Base-by-base conservation (phyloP, 163 green algal species). In the Chlorella variabilis region DNA sequence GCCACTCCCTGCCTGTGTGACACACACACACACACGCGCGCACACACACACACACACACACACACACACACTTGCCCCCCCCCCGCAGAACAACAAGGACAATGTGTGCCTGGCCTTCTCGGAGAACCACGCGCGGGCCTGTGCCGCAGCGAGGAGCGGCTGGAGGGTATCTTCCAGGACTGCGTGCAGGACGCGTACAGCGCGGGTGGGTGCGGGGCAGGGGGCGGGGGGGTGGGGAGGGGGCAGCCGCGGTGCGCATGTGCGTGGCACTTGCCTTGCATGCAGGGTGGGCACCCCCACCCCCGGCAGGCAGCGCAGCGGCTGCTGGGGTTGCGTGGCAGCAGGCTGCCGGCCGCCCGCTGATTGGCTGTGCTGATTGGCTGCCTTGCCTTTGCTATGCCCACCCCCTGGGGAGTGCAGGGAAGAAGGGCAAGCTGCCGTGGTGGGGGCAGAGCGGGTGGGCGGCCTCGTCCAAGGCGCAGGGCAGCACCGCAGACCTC, bases 101-200 rank as follows among this genome's bases (percentile, higher is more conserved):
- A 88, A 89, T 56, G 69, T 86, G 63, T 92, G 89, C 75, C 83
- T 92, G 69, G 83, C 56, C 18, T 92, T 87, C 78, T 88, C 79
- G 49, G 89, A 92, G 83, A 77, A 85, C 70, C 66, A 86, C 91
- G 89, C 77, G 85, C 86, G 7, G 89, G 89, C n/a, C 87, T 91
- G 59, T 92, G 89, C 78, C 74, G 41, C n/a, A 34, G 38, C 18
- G 85, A 90, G 78, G n/a, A 82, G 39, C 75, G 88, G n/a, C 77
- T 92, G 80, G 86, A 90, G 71, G 79, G 79, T 27, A 90, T 92
- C 49, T 91, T 70, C 33, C 34, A 82, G 21, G 70, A 78, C 42
- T 92, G 88, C 80, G 56, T 92, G 36, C 48, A 82, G 31, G 76
- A 89, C 29, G 83, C 88, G 4, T 81, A 68, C 66, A 62, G 33